These are phyloP conservation scores for Candida coquimbonensis DNA, from an alignment of 805 yeast species.

Conservation along the genomic window DNA sequence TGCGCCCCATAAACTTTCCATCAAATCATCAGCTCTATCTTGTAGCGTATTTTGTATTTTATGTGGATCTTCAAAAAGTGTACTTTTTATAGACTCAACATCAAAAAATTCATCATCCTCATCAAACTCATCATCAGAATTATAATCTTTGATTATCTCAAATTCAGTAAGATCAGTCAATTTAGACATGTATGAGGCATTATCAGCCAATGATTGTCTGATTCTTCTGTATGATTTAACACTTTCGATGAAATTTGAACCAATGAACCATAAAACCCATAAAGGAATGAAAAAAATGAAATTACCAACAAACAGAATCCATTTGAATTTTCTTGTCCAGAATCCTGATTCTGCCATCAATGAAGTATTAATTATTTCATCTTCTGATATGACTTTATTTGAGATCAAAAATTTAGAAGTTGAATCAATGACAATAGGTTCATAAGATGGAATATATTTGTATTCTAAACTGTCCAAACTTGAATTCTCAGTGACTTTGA, in stretches of 20 bases:
- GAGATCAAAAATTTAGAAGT: conserved; percentile 33
- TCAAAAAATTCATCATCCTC: conserved; percentile 7
- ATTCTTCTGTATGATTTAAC: conserved; percentile 33
- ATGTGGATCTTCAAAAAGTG: conserved; percentile 20
- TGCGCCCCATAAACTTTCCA: conserved; percentile 59
- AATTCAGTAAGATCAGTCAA: conserved; percentile 12
- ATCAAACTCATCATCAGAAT: conserved; percentile 7
- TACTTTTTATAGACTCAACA: conserved; percentile 9
- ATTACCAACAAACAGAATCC: conserved; percentile 40
- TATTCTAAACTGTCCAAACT: conserved; percentile 33
- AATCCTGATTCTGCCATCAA: conserved; percentile 18
- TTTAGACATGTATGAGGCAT: conserved; percentile 19
- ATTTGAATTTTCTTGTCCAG: conserved; percentile 35
- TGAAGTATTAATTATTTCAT: background rate
- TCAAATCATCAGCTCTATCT: conserved; percentile 56
- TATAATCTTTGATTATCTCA: background rate
- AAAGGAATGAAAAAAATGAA: conserved; percentile 52
- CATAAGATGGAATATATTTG: conserved; percentile 44
- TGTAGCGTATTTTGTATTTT: conserved; percentile 37
- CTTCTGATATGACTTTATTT: conserved; percentile 12
- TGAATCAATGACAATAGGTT: conserved; percentile 50
- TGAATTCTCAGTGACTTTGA: conserved; percentile 35
- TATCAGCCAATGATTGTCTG: conserved; percentile 22
- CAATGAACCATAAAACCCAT: conserved; percentile 53
- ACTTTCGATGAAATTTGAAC: conserved; percentile 36